Evolutionary conservation across 495 filamentous ascomycete genomes (phyloP), one percentile per base, ranked within the genome.

Genomic region (Friedmanniomyces simplex): DNA sequence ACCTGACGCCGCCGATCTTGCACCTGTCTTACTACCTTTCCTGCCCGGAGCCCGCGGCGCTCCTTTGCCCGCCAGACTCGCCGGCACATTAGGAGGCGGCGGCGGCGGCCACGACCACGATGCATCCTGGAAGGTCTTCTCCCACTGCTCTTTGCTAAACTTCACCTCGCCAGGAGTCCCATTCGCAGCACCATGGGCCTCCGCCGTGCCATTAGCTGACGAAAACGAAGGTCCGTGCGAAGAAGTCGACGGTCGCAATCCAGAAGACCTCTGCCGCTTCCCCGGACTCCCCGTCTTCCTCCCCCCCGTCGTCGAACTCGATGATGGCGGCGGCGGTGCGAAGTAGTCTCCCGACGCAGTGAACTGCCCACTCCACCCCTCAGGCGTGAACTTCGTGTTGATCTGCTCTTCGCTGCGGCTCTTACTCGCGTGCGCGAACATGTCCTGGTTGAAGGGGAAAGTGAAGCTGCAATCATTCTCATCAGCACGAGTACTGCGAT

Each of bases 381-480:
- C 71, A 0, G 82, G 76, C 12, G 79, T 80, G 65, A 87, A 88
- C 48, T 78, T 82, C 30, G 84, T 89, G 63, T 87, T 87, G 69
- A 96, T 84, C 59, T 83, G 82, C 63, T 89, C 86, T 32, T 82
- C 75, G 65, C 83, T 89, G 48, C 75, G 78, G 51, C 78, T 81
- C 49, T 62, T 62, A 20, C 73, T 66, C 46, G 68, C 55, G 14
- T 65, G 48, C 12, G 66, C 41, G 57, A 69, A 77, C n/a, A 67
- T 57, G 20, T 73, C 69, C 45, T 74, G 68, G 52, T 69, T 66
- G 53, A 66, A 32, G 1, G 61, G 60, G 52, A 53, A 55, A 5
- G 41, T 30, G 54, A 66, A 68, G 48, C 66, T 68, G 43, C 8
- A 49, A 57, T 46, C 25, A 7, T 8, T 34, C 11, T 51, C 16